Percentiles rank a stretch among this genome's conserved stretches.
Evolutionary conservation across 192 early-diverging fungal species (phyloP).

Genomic region (Backusella luteola): DNA sequence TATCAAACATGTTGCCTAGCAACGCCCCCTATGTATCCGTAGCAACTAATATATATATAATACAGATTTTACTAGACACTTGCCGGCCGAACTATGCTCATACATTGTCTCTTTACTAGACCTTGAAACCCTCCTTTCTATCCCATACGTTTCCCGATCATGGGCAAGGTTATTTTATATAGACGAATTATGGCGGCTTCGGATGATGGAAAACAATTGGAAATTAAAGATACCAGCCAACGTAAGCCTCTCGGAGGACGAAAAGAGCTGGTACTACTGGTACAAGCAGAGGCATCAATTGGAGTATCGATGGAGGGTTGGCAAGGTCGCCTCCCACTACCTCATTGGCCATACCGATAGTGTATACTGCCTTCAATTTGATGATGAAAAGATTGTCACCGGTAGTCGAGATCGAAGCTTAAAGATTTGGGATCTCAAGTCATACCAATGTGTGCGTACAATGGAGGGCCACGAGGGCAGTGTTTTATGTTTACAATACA

Average conservation of each 20-base stretch:
- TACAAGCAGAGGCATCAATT: slow-evolving; percentile 69
- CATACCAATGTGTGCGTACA: slow-evolving; percentile 58
- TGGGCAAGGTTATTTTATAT: slow-evolving; percentile 3
- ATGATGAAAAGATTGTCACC: slow-evolving; percentile 74
- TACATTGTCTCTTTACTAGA: slow-evolving; percentile 18
- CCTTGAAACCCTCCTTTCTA: neutral
- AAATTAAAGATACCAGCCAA: slow-evolving; percentile 4
- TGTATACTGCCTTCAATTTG: slow-evolving; percentile 93
- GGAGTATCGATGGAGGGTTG: slow-evolving; percentile 60
- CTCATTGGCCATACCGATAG: slow-evolving; percentile 80
- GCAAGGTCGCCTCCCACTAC: slow-evolving; percentile 44
- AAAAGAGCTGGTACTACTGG: slow-evolving; percentile 61
- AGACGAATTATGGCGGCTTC: slow-evolving; percentile 13
- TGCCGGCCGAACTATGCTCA: slow-evolving; percentile 14
- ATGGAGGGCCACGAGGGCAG: slow-evolving; percentile 69
- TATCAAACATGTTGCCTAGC: neutral
- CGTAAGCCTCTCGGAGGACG: neutral
- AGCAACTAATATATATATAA: neutral
- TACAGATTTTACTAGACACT: slow-evolving; percentile 12
- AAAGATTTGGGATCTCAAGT: slow-evolving; percentile 81
- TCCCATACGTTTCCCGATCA: slow-evolving; percentile 6
- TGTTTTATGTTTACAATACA: slow-evolving; percentile 88
- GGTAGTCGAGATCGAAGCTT: slow-evolving; percentile 79
- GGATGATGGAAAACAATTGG: slow-evolving; percentile 6
- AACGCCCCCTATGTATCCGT: neutral